Conservation (phyloP, 2,329 filamentous ascomycete species). For the Diplodia intermedia region DNA sequence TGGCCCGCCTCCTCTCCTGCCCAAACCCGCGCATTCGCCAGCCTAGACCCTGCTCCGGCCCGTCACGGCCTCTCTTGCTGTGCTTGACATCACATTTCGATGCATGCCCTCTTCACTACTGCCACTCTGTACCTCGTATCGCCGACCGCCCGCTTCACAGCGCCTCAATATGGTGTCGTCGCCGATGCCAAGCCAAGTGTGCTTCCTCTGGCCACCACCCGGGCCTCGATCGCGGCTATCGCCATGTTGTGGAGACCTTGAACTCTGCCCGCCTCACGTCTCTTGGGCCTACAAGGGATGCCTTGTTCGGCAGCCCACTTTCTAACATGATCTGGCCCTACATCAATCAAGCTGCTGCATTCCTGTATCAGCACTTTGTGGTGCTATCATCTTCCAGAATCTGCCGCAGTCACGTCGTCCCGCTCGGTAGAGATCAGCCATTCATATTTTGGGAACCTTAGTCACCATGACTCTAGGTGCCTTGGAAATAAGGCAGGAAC, state of each 20-base stretch:
- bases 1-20: slow-evolving; percentile 6
- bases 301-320: neutral
- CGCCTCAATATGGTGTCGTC: neutral
- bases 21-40: slow-evolving; percentile 10
- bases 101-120: neutral
- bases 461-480: neutral
- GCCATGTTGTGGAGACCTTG: neutral
- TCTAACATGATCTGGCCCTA: neutral
- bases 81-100: slow-evolving; percentile 1
- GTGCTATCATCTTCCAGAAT: neutral
- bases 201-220: neutral
- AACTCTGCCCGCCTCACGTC: neutral
- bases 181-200: neutral
- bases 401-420: neutral
- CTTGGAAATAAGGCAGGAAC: neutral
- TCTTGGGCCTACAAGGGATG: neutral
- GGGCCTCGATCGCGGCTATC: slow-evolving; percentile 8
- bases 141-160: neutral
- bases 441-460: neutral
- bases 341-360: neutral
- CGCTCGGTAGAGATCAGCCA: neutral
- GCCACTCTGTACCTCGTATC: slow-evolving; percentile 9
- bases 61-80: neutral
- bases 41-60: neutral
- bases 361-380: neutral